phyloP scores from a whole-genome alignment of 306 rosid genomes.

The Luffa acutangula region DNA sequence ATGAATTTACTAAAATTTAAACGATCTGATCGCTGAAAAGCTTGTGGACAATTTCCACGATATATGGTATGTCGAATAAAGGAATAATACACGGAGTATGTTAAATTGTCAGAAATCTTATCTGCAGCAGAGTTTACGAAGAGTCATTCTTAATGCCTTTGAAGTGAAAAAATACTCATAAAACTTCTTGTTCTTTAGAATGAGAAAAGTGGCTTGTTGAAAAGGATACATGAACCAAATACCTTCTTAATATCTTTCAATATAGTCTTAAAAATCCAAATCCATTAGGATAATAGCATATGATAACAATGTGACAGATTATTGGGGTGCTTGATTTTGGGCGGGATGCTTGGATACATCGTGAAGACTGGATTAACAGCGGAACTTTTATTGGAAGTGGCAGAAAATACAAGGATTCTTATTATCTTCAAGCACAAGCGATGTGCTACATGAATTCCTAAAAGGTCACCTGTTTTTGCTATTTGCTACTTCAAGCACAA shows the following conservation, averaged over 20 bases:
- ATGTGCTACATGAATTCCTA: slow-evolving; percentile 86
- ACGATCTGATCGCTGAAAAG: background rate
- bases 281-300: background rate
- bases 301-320: slow-evolving; percentile 32
- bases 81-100: background rate
- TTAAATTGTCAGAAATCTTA: background rate
- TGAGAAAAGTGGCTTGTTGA: background rate
- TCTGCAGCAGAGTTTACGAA: background rate
- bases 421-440: slow-evolving; percentile 82
- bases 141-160: background rate
- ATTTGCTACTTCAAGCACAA: background rate
- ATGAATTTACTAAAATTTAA: background rate
- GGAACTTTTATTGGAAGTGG: slow-evolving; percentile 62
- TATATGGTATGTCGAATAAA: background rate
- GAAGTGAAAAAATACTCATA: background rate
- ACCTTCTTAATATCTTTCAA: background rate
- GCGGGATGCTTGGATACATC: slow-evolving; percentile 78
- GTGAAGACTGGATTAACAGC: slow-evolving; percentile 79
- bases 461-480: background rate
- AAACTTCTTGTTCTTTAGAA: background rate
- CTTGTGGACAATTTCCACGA: background rate
- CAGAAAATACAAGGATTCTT: slow-evolving; percentile 87
- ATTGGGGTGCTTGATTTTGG: slow-evolving; percentile 80
- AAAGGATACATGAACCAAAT: background rate
- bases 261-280: background rate